phyloP scores from a whole-genome alignment of 495 filamentous ascomycete species.

The Parathielavia hyrcaniae region DNA sequence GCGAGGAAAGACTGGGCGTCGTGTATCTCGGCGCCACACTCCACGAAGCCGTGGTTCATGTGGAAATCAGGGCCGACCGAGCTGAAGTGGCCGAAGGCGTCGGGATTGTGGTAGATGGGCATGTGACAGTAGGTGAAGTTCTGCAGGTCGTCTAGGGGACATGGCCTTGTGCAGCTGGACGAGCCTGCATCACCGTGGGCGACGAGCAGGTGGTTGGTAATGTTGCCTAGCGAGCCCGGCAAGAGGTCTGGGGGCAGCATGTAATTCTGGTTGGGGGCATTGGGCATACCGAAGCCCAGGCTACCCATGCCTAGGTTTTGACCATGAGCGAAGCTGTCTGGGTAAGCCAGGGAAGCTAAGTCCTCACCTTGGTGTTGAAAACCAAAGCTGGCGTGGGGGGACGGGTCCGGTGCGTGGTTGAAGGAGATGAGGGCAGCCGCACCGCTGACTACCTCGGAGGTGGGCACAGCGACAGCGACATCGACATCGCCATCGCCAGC shows the following conservation, averaged over 20 bases:
- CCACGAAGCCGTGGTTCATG: conserved; percentile 20
- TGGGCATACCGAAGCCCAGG: conserved; percentile 19
- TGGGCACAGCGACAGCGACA: conserved; percentile 7
- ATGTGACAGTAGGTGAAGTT: conserved; percentile 29
- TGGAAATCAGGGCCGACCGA: conserved; percentile 14
- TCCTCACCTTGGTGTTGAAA: conserved; percentile 17
- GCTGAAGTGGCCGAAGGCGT: conserved; percentile 22
- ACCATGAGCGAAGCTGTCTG: conserved; percentile 7
- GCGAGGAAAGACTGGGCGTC: conserved; percentile 28
- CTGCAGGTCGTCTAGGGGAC: conserved; percentile 28
- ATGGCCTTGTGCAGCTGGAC: conserved; percentile 26
- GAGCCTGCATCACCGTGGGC: conserved; percentile 23
- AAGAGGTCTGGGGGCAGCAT: conserved; percentile 15
- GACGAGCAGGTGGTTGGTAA: conserved; percentile 29
- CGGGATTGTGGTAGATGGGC: conserved; percentile 19
- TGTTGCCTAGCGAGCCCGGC: conserved; percentile 18
- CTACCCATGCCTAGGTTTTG: conserved; percentile 13
- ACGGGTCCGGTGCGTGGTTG: conserved; percentile 26
- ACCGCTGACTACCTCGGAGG: conserved; percentile 26
- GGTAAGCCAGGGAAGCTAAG: neutral
- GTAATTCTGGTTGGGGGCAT: conserved; percentile 15
- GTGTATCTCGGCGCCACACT: conserved; percentile 29
- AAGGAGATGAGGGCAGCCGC: conserved; percentile 36
- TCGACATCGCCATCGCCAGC: no score
- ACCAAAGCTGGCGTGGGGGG: conserved; percentile 9